Base-by-base conservation (phyloP, 805 yeast species). In the Metschnikowia cerradonensis region DNA sequence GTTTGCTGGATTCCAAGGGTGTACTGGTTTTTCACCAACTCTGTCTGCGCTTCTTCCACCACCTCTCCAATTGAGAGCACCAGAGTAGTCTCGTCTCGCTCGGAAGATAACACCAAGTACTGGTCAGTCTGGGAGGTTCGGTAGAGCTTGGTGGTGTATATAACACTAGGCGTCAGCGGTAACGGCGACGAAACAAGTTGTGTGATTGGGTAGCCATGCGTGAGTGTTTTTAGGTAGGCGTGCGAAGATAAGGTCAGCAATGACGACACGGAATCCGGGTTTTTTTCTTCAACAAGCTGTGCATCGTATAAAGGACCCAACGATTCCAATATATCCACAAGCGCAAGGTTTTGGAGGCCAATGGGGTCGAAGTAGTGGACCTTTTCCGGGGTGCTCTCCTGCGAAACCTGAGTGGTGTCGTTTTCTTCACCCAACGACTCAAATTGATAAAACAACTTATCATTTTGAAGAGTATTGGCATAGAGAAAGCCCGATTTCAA, bases 1-100 rank as follows among this genome's bases (percentile, higher is more conserved):
- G 91, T 73, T 57, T 84, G 88, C 42, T 81, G 83, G 0, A 88
- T 83, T 2, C 78, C 80, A 2, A 92, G 58, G 0, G 98, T 90
- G 2, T 79, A 74, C 33, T 80, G 81, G 32, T 76, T 73, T 0
- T 75, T 60, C 1, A 76, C 65, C n/a, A 90, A 71, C 0, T 85
- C 83, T 0, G 91, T 81, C 51, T 83, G 84, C 7, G 85, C 86
- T 59, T 88, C 90, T 51, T 86, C 90, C 2, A 88, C 88, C 0
- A 81, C 82, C 56, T 88, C 96, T 6, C 94, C 95, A 45, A 89
- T 82, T 2, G 86, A 77, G 15, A 94, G 67, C 0, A 90, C 86
- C 50, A 87, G 71, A 0, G 97, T 89, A 3, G 84, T 78, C 44
- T 82, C 84, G 20, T 78, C 65, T 57, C 84, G 79, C 2, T 65